A percentile compares a stretch with the other conserved stretches of the same genome.
phyloP scores from a whole-genome alignment of 2,329 filamentous ascomycete genomes.

The Neofusicoccum laricinum region DNA sequence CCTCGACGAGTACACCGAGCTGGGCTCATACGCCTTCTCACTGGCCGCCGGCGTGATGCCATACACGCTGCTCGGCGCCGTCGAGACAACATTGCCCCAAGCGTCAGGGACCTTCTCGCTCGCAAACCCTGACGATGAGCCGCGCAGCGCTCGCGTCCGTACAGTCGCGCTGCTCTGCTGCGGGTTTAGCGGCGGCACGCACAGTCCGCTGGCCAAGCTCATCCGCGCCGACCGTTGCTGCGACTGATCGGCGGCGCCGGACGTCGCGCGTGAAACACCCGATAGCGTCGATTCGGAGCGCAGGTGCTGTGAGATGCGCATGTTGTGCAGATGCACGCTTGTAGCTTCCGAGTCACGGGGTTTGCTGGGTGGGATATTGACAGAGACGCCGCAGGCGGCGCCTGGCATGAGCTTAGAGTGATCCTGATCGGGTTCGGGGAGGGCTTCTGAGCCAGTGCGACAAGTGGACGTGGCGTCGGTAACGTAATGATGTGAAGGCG shows the following conservation, averaged over 20 bases:
- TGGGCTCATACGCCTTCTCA: constrained; percentile 7
- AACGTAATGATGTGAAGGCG: not conserved
- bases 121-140: not conserved
- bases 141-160: not conserved
- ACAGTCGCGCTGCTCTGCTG: not conserved
- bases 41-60: not conserved
- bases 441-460: not conserved
- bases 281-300: constrained; percentile 31
- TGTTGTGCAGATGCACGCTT: constrained; percentile 39
- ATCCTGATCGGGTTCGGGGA: constrained; percentile 23
- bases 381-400: not conserved
- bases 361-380: not conserved
- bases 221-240: not conserved
- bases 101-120: constrained; percentile 30
- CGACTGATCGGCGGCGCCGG: not conserved
- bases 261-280: not conserved
- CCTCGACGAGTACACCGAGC: constrained; percentile 41
- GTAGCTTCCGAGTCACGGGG: not conserved
- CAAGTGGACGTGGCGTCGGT: not conserved
- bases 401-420: not conserved
- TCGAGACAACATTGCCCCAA: constrained; percentile 34
- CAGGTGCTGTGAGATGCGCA: constrained; percentile 46
- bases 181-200: not conserved
- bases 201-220: not conserved
- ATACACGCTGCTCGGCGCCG: not conserved